phyloP scores from a whole-genome alignment of 2,329 filamentous ascomycete species.

The Aureobasidium sp. region DNA sequence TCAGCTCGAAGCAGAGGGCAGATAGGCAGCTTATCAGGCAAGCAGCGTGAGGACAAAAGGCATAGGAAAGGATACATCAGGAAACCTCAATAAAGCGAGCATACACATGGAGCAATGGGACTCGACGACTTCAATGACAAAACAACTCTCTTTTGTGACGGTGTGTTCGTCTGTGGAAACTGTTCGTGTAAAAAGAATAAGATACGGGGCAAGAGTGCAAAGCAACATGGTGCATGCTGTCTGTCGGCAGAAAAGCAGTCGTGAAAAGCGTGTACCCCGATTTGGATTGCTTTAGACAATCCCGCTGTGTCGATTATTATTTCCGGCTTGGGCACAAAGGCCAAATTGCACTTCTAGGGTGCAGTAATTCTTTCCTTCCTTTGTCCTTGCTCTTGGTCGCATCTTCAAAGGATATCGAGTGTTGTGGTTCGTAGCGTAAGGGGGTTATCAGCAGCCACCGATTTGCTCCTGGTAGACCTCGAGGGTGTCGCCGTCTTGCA shows the following conservation, averaged over 20 bases:
- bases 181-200: not conserved
- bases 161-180: not conserved
- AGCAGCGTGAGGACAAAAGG: not conserved
- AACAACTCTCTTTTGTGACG: not conserved
- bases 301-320: not conserved
- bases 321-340: not conserved
- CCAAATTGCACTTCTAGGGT: not conserved
- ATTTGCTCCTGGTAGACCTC: constrained; percentile 99
- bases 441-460: constrained; percentile 48
- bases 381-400: not conserved
- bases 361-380: not conserved
- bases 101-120: not conserved
- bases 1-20: not conserved
- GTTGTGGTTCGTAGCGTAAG: not conserved
- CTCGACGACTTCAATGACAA: not conserved
- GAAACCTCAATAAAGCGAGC: not conserved
- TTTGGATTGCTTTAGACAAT: not conserved
- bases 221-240: not conserved
- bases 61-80: not conserved
- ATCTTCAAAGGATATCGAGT: not conserved
- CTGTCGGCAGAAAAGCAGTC: not conserved
- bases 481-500: constrained; percentile 90
- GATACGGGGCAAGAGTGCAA: not conserved
- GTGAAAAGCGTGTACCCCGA: not conserved
- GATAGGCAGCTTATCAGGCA: not conserved